Conservation (phyloP, 1,284 basidiomycete species). For the Pyrrhoderma lamaoense region DNA sequence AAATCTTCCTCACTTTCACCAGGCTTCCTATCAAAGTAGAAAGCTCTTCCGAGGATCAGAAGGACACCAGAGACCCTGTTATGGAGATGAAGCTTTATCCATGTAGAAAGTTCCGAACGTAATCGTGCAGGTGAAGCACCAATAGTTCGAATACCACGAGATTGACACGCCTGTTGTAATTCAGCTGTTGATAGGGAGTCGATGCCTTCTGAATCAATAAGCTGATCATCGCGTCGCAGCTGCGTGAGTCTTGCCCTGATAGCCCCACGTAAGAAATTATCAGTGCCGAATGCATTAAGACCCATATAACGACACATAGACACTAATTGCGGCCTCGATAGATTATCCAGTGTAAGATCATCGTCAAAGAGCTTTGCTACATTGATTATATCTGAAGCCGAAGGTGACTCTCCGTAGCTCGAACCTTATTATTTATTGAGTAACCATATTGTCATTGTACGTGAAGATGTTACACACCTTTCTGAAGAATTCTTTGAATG, state of each 20-base stretch:
- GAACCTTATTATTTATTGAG: conserved; percentile 45
- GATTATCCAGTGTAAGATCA: conserved; percentile 95
- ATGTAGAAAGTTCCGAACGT: conserved; percentile 84
- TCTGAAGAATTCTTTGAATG: conserved; percentile 99
- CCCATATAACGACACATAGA: conserved; percentile 98
- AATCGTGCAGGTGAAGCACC: conserved; percentile 80
- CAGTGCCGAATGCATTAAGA: conserved; percentile 96
- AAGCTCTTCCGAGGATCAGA: conserved; percentile 87
- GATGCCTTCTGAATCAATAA: conserved; percentile 85
- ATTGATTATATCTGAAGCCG: conserved; percentile 81
- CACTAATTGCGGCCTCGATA: conserved; percentile 94
- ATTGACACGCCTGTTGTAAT: conserved; percentile 89
- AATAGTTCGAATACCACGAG: conserved; percentile 85
- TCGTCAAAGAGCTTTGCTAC: conserved; percentile 97
- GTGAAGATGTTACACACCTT: conserved; percentile 50
- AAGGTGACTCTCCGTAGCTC: conserved; percentile 94
- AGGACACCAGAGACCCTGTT: conserved; percentile 90
- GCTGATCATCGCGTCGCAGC: conserved; percentile 88
- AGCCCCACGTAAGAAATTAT: conserved; percentile 95
- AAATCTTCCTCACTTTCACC: conserved; percentile 73
- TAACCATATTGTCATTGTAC: background rate
- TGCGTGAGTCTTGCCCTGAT: conserved; percentile 82
- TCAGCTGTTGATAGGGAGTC: conserved; percentile 88
- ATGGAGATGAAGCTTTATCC: conserved; percentile 91
- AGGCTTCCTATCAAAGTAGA: conserved; percentile 81